Base-by-base conservation (phyloP, 2,329 filamentous ascomycete genomes). In the Aspergillus niger region DNA sequence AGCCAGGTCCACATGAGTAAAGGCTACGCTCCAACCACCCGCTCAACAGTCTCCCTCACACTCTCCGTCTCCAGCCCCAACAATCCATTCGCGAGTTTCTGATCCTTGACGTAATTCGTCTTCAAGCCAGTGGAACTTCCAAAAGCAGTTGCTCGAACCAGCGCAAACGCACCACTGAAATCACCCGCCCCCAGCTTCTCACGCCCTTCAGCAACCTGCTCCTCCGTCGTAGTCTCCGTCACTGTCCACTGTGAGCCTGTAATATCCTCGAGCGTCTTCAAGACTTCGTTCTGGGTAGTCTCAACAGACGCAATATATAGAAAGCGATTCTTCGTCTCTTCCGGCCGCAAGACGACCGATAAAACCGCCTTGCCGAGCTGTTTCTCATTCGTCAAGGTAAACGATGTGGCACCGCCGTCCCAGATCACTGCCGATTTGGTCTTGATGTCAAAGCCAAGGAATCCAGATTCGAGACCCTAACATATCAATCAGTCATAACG, bases 291-390 rank as follows among this genome's bases (percentile, higher is more conserved):
- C 72, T 89, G 86, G 1, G 82, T 82, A 0, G 82, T 80, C 30
- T 81, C 81, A 65, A 88, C 85, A 0, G 83, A 86, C 2, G 84
- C 81, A 15, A 89, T 74, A 54, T 80, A 81, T 30, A 90, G 71
- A 69, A 86, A 85, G 62, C 83, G 79, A 70, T 89, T 89, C 38
- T 78, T 81, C 0, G 85, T 88, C 59, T 80, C 74, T 2, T 80
- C 77, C 0, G 81, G 78, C 41, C 73, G 79, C 67, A 76, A 76
- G 15, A 89, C 72, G 24, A 85, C 75, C 5, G 80, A 77, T 7
- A 80, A 80, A 0, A 87, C 79, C 0, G 84, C 81, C 49, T 79
- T 74, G 4, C 80, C 85, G 47, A 89, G 79, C 17, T 82, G 78
- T 4, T 72, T 65, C 0, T 86, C 75, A 28, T 83, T 86, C 38